phyloP scores from a whole-genome alignment of 345 rosid genomes.

The Mangifera indica region DNA sequence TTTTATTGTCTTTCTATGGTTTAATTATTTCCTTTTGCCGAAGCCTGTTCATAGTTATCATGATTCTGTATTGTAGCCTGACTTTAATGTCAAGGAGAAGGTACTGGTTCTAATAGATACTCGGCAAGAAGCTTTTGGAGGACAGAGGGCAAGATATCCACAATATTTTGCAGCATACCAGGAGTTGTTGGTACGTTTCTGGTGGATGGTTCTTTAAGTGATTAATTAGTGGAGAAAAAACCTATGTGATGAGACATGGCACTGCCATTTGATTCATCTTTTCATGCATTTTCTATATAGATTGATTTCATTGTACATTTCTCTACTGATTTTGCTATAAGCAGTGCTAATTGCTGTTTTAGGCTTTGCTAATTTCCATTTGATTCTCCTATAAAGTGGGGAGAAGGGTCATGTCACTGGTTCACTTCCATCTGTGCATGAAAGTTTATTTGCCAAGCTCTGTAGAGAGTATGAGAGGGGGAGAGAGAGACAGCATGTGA shows the following conservation, averaged over 20 bases:
- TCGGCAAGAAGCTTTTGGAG: constrained; percentile 99
- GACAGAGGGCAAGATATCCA: constrained; percentile 89
- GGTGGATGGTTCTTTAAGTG: too few species aligned
- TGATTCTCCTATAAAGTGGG: background rate
- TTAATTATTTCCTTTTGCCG: constrained; percentile 11
- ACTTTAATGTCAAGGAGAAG: constrained; percentile 91
- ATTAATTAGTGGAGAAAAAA: too few species aligned
- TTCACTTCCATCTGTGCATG: background rate
- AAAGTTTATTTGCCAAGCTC: background rate
- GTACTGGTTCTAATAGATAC: constrained; percentile 80
- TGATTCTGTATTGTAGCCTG: constrained; percentile 58
- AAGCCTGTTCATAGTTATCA: constrained; percentile 31
- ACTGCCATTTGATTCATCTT: too few species aligned
- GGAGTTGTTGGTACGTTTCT: too few species aligned
- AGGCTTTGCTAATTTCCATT: too few species aligned
- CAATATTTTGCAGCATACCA: too few species aligned
- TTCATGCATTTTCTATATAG: too few species aligned
- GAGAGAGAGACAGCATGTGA: background rate
- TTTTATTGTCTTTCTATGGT: constrained; percentile 13
- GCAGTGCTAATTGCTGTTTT: too few species aligned
- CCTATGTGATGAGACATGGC: too few species aligned
- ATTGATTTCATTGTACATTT: too few species aligned
- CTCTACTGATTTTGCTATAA: too few species aligned
- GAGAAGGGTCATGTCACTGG: background rate
- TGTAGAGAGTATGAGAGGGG: background rate